Evolutionary conservation across 306 rosid genomes (phyloP), one percentile per base, ranked within the genome.

Genomic region (Hylodesmum podocarpum): DNA sequence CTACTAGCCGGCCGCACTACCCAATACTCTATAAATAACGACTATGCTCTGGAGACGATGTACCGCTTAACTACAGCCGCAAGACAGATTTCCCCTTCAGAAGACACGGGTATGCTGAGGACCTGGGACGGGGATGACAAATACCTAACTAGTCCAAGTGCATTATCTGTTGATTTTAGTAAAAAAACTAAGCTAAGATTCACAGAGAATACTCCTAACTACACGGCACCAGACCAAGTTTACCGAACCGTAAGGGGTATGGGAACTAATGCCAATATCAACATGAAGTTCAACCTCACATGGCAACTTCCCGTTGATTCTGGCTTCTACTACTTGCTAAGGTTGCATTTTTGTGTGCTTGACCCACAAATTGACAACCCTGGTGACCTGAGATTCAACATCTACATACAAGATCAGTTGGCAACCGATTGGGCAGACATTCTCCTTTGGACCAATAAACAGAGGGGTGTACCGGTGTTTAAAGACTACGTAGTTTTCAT

Each of bases 311-410:
- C 66, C 0, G 66, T 59, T 59, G 5, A 59, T 59, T 59, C 25
- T 0, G 66, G 66, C 15, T 59, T 59, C 25, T 0, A 4, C 31
- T 57, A 57, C 64, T 28, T 59, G 22, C 22, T 58, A 28, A 28
- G 65, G 65, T 28, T 58, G 15, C 12, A 58, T 12, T 58, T 58
- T 58, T 58, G 65, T 0, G 4, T 14, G 22, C 66, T 59, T 29
- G 2, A 29, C 66, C 40, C 13, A 1, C 0, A 2, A 0, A 6
- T 28, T 29, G 0, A 6, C 0, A 0, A 7, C 0, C 1, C 3
- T 1, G 40, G 66, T 6, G 41, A 29, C 1, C 6, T 2, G 5
- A 15, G 0, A 0, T 59, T 59, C 24, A 14, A 6, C 66, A 59
- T 59, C 24, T 59, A 0, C 66, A 15, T 58, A 14, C 21, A 9